These are phyloP conservation scores for Kodamaea fungicola DNA, from an alignment of 1,139 yeast species.

Conservation along the genomic window DNA sequence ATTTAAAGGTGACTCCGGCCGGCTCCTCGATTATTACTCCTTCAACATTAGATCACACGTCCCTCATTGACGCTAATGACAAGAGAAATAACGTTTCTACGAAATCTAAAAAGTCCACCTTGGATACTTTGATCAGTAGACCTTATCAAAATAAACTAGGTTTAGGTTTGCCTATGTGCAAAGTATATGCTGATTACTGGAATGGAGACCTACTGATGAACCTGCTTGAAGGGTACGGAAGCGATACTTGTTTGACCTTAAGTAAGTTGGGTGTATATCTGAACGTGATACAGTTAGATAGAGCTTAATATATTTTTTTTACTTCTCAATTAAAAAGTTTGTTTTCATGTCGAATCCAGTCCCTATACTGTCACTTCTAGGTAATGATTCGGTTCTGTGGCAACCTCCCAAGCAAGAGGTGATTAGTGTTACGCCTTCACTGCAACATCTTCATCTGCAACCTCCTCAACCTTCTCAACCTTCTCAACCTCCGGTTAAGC, in stretches of 20 bases:
- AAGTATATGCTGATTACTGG: constrained; percentile 94
- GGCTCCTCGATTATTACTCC: constrained; percentile 35
- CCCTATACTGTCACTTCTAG: not conserved
- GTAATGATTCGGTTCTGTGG: constrained; percentile 1
- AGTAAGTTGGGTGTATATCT: constrained; percentile 73
- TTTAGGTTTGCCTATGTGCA: constrained; percentile 86
- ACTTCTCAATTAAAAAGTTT: too few species aligned
- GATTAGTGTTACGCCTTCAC: not conserved
- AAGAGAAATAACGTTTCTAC: constrained; percentile 19
- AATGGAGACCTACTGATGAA: constrained; percentile 82
- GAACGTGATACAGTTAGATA: constrained; percentile 65
- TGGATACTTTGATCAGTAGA: constrained; percentile 54
- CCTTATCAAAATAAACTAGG: constrained; percentile 77
- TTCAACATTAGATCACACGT: constrained; percentile 24
- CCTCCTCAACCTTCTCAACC: constrained; percentile 6
- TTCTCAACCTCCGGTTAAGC: not conserved
- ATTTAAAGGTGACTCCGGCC: constrained; percentile 36
- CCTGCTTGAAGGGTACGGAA: constrained; percentile 85
- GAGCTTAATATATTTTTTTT: constrained; percentile 41
- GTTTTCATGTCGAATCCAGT: not conserved
- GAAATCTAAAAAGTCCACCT: constrained; percentile 32
- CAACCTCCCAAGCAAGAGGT: not conserved
- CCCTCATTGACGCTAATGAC: constrained; percentile 39
- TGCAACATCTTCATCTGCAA: not conserved
- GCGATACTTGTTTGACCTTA: constrained; percentile 77